Percentiles rank a stretch among this genome's conserved stretches.
Conservation (phyloP, 257 asterid genomes). For the Solanum tarijense region DNA sequence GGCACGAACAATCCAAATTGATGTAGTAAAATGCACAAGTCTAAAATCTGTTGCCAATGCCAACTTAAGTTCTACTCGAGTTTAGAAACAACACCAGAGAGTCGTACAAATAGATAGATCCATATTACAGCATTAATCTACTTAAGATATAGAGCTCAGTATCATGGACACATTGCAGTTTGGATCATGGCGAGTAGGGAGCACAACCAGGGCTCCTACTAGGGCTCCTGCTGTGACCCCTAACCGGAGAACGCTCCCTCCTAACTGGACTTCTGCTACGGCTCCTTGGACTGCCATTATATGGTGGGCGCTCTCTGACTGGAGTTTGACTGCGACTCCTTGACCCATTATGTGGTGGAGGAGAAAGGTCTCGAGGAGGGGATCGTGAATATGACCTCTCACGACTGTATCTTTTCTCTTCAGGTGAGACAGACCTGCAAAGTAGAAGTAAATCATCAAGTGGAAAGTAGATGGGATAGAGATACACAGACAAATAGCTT, state of each 20-base stretch:
- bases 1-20: background rate
- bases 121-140: background rate
- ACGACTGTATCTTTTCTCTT: conserved; percentile 48
- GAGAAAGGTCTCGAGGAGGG: conserved; percentile 23
- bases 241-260: conserved; percentile 21
- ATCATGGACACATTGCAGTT: background rate
- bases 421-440: conserved; percentile 69
- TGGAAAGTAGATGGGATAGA: background rate
- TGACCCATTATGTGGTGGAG: conserved; percentile 16
- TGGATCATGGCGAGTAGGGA: background rate
- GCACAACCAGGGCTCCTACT: background rate
- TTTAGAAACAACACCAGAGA: background rate
- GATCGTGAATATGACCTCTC: conserved; percentile 53
- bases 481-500: background rate
- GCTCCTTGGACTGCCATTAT: conserved; percentile 35
- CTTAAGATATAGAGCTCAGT: background rate
- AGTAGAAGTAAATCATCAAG: background rate
- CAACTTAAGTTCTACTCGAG: background rate
- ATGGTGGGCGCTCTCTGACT: conserved; percentile 35
- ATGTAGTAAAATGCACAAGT: background rate
- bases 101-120: background rate
- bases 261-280: conserved; percentile 46
- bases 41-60: background rate
- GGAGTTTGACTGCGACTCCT: conserved; percentile 47
- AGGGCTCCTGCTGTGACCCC: conserved; percentile 13